phyloP scores from a whole-genome alignment of 2,329 filamentous ascomycete genomes.

The Colletotrichum musicola region DNA sequence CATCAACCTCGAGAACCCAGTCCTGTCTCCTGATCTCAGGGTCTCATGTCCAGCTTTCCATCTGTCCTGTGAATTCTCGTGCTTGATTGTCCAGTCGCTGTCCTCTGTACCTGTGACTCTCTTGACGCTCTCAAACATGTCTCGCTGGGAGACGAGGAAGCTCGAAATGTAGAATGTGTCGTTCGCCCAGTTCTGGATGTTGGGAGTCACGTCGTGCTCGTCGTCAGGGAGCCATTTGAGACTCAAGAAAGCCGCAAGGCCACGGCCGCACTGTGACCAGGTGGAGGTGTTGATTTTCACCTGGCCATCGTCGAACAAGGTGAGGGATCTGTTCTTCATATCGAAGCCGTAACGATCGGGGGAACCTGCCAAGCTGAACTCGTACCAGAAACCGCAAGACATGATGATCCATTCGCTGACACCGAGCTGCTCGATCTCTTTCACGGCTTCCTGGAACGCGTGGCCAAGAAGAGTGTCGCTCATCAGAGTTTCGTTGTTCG shows the following conservation, averaged over 20 bases:
- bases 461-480: slow-evolving; percentile 25
- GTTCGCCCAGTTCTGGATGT: slow-evolving; percentile 55
- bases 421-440: slow-evolving; percentile 55
- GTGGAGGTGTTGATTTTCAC: slow-evolving; percentile 70
- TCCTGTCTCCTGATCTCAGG: slow-evolving; percentile 54
- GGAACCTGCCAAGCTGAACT: slow-evolving; percentile 58
- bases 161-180: slow-evolving; percentile 64
- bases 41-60: slow-evolving; percentile 60
- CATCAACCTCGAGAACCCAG: slow-evolving; percentile 63
- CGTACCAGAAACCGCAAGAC: slow-evolving; percentile 65
- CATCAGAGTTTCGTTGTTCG: slow-evolving; percentile 14
- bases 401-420: slow-evolving; percentile 50
- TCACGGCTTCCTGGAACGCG: slow-evolving; percentile 40
- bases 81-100: slow-evolving; percentile 70
- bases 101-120: slow-evolving; percentile 69
- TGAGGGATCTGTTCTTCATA: slow-evolving; percentile 55
- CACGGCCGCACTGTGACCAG: slow-evolving; percentile 68
- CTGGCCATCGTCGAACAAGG: slow-evolving; percentile 68
- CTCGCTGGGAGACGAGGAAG: slow-evolving; percentile 71
- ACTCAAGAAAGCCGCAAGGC: slow-evolving; percentile 52
- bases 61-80: slow-evolving; percentile 60
- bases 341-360: slow-evolving; percentile 61
- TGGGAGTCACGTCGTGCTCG: slow-evolving; percentile 32
- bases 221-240: slow-evolving; percentile 45
- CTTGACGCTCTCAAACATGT: slow-evolving; percentile 74